phyloP scores from a whole-genome alignment of 371 early-diverging fungal species.

The Mucor saturninus region DNA sequence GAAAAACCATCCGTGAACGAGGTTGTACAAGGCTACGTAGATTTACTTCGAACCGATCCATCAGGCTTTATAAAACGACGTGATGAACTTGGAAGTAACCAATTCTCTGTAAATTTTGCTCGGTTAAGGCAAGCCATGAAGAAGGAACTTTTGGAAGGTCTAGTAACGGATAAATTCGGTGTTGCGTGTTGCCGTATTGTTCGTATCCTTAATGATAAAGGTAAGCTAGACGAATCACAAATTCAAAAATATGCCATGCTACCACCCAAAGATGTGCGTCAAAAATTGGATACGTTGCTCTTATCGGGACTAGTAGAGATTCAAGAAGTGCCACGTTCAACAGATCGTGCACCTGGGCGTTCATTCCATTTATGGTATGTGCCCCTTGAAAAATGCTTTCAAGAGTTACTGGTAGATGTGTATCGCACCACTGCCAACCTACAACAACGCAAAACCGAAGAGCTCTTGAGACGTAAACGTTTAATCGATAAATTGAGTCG shows the following conservation, averaged over 20 bases:
- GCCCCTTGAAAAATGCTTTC: constrained; percentile 63
- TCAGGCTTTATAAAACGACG: constrained; percentile 65
- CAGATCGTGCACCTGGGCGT: constrained; percentile 83
- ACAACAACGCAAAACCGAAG: constrained; percentile 68
- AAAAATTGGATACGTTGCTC: constrained; percentile 66
- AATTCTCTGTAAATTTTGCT: constrained; percentile 70
- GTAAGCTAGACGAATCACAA: constrained; percentile 84
- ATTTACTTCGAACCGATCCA: constrained; percentile 63
- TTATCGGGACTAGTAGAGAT: constrained; percentile 71
- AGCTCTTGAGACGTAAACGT: constrained; percentile 54
- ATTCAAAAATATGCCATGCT: constrained; percentile 75
- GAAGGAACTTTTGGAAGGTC: constrained; percentile 63
- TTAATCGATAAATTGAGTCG: constrained; percentile 80
- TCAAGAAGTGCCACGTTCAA: constrained; percentile 86
- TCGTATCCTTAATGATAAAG: constrained; percentile 76
- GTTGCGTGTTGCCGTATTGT: constrained; percentile 70
- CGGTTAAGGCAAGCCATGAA: constrained; percentile 60
- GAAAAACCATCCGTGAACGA: constrained; percentile 45
- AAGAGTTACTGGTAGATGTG: constrained; percentile 58
- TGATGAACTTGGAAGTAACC: constrained; percentile 77
- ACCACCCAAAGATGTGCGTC: constrained; percentile 70
- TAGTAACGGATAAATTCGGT: constrained; percentile 77
- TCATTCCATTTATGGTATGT: constrained; percentile 86
- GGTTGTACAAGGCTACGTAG: constrained; percentile 64
- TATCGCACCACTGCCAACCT: constrained; percentile 72